A percentile compares a stretch with the other conserved stretches of the same genome.
These are phyloP conservation scores for Rubia balearica DNA, from an alignment of 305 asterid genomes.

Conservation along the genomic window DNA sequence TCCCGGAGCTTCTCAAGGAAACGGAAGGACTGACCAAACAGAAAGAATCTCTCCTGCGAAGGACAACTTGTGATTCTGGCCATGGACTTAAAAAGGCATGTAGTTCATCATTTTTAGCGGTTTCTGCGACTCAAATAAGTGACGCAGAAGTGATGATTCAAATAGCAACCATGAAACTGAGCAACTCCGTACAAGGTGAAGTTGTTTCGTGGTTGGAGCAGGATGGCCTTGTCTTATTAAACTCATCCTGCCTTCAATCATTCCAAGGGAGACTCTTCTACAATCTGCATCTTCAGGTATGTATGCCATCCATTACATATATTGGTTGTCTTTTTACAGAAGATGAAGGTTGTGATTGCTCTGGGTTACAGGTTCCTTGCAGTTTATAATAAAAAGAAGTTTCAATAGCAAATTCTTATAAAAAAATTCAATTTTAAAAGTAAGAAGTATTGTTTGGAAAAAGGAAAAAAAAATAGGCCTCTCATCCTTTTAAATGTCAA, in stretches of 20 bases:
- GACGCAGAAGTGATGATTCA: slow-evolving; percentile 42
- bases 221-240: slow-evolving; percentile 40
- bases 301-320: background rate
- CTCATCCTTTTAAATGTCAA: too few relatives aligned
- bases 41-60: slow-evolving; percentile 38
- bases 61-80: slow-evolving; percentile 7
- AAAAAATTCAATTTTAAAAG: too few relatives aligned
- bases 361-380: too few relatives aligned
- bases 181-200: slow-evolving; percentile 28
- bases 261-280: slow-evolving; percentile 40
- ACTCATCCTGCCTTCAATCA: slow-evolving; percentile 42
- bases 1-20: slow-evolving; percentile 63
- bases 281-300: slow-evolving; percentile 60
- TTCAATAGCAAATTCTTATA: too few relatives aligned
- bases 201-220: slow-evolving; percentile 39
- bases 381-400: too few relatives aligned
- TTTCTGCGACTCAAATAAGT: slow-evolving; percentile 32
- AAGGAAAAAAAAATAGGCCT: too few relatives aligned
- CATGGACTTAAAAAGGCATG: slow-evolving; percentile 17
- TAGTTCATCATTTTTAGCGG: slow-evolving; percentile 17
- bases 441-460: too few relatives aligned
- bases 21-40: slow-evolving; percentile 32
- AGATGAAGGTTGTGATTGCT: too few relatives aligned
- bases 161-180: slow-evolving; percentile 25
- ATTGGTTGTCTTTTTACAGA: too few relatives aligned